Percentiles rank a stretch among this genome's conserved stretches.
Evolutionary conservation across 192 early-diverging fungal species (phyloP).

Genomic region (Linderina pennispora): DNA sequence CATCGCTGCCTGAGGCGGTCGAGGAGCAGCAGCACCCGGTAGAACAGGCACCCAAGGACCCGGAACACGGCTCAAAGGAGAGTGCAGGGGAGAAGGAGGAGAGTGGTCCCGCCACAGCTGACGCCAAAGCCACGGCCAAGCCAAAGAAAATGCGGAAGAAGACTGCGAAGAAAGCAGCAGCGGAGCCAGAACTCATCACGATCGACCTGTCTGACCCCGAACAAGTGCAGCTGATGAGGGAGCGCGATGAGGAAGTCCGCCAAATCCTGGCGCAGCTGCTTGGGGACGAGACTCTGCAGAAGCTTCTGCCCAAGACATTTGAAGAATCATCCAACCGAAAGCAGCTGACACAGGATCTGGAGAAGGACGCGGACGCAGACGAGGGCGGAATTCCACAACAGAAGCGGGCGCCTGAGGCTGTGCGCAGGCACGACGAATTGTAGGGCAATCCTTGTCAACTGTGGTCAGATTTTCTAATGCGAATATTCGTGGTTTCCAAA

Average conservation of each 20-base stretch:
- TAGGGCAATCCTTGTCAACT: too few species aligned
- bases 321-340: too few species aligned
- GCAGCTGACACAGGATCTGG: neutral
- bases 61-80: neutral
- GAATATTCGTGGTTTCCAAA: too few species aligned
- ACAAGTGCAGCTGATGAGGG: neutral
- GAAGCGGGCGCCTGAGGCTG: too few species aligned
- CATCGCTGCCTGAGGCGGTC: too few species aligned
- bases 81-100: neutral
- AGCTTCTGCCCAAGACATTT: too few species aligned
- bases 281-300: too few species aligned
- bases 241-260: neutral
- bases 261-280: neutral
- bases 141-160: neutral
- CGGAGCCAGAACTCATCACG: neutral
- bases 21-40: too few species aligned
- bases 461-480: too few species aligned
- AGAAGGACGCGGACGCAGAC: neutral
- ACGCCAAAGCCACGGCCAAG: neutral
- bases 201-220: neutral
- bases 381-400: neutral
- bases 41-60: too few species aligned
- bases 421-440: too few species aligned
- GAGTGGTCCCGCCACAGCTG: neutral
- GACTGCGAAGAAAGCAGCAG: neutral